phyloP scores from a whole-genome alignment of 2,329 filamentous ascomycete species.

The Epichloe amarillans region DNA sequence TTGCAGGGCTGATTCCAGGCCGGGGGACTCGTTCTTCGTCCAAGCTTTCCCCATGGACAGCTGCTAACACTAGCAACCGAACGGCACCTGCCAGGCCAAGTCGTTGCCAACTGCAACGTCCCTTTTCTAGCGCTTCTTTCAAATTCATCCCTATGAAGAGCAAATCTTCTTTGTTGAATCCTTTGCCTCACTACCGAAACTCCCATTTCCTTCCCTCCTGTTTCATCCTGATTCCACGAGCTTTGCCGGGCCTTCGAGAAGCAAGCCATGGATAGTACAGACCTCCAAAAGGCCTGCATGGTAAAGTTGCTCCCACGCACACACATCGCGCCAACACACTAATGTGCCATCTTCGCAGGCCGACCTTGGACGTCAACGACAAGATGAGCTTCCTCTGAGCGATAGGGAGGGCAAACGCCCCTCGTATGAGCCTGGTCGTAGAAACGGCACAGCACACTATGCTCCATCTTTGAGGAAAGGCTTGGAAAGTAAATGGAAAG shows the following conservation, averaged over 20 bases:
- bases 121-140: background rate
- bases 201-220: too few relatives aligned
- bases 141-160: too few relatives aligned
- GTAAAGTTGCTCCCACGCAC: background rate
- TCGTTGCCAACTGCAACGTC: background rate
- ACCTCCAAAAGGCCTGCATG: constrained; percentile 3
- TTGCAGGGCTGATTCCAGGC: background rate
- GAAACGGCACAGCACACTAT: constrained; percentile 7
- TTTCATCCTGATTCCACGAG: too few relatives aligned
- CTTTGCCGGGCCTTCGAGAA: constrained; percentile 4
- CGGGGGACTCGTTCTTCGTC: background rate
- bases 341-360: constrained; percentile 6
- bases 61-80: background rate
- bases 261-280: background rate
- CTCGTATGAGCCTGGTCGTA: constrained; percentile 6
- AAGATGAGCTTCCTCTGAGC: constrained; percentile 12
- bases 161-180: too few relatives aligned
- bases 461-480: constrained; percentile 5
- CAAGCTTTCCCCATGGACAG: background rate
- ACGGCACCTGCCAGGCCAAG: background rate
- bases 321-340: background rate
- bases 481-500: constrained; percentile 10
- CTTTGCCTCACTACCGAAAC: too few relatives aligned
- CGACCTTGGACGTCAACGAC: constrained; percentile 11
- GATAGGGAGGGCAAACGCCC: constrained; percentile 6